phyloP scores from a whole-genome alignment of 768 basidiomycete species.

The Rhizopogon vinicolor region DNA sequence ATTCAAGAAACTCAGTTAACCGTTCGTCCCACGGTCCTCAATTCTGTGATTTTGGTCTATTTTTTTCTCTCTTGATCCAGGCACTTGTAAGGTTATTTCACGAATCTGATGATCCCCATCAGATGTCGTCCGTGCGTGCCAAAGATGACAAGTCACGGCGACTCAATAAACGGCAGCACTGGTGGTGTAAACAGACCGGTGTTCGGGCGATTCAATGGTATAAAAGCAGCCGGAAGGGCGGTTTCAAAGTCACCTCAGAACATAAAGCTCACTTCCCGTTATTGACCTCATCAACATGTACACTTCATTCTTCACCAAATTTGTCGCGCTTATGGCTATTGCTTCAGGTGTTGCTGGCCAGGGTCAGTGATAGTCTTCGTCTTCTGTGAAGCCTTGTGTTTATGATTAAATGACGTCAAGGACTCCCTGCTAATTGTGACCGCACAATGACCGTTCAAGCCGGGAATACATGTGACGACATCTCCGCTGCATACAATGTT shows the following conservation, averaged over 20 bases:
- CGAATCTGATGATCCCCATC: not conserved
- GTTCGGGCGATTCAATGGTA: conserved; percentile 3
- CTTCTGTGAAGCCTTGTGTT: not conserved
- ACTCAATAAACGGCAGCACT: not conserved
- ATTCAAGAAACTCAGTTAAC: not conserved
- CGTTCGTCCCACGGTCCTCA: not conserved
- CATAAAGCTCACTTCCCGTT: not conserved
- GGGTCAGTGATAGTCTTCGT: conserved; percentile 10
- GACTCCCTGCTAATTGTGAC: conserved; percentile 32
- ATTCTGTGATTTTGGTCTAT: not conserved
- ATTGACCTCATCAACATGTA: conserved; percentile 12
- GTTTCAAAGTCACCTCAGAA: not conserved
- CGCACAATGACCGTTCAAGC: conserved; percentile 46
- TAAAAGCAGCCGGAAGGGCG: conserved; percentile 11
- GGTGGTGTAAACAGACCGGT: not conserved
- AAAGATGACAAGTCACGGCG: not conserved
- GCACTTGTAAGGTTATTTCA: not conserved
- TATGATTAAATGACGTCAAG: not conserved
- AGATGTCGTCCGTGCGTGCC: not conserved
- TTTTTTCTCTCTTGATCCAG: not conserved
- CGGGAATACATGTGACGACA: conserved; percentile 54
- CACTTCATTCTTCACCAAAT: conserved; percentile 8
- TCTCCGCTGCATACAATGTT: conserved; percentile 42
- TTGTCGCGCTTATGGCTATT: conserved; percentile 6
- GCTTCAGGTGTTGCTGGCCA: conserved; percentile 5